Conservation (phyloP, 1,284 basidiomycete genomes). For the Sanghuangporus baumii region DNA sequence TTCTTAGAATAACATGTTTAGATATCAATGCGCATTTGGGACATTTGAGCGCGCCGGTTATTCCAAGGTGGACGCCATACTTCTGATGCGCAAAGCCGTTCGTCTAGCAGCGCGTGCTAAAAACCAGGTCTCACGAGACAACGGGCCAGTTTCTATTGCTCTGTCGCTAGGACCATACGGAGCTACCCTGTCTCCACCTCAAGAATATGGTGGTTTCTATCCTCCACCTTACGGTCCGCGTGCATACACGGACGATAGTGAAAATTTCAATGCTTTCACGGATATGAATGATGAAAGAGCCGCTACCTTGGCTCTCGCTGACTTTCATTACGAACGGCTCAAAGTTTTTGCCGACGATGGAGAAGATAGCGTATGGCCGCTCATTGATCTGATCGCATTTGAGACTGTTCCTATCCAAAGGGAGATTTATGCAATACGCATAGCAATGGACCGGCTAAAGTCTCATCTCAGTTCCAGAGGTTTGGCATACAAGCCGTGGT, state of each 20-base stretch:
- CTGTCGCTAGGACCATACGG: slow-evolving; percentile 76
- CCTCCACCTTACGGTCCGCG: slow-evolving; percentile 70
- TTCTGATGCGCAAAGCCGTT: slow-evolving; percentile 53
- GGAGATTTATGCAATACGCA: slow-evolving; percentile 63
- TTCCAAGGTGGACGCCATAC: slow-evolving; percentile 34
- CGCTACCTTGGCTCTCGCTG: slow-evolving; percentile 49
- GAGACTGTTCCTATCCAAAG: slow-evolving; percentile 71
- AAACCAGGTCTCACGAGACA: slow-evolving; percentile 25
- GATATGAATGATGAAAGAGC: slow-evolving; percentile 23
- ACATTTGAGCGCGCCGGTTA: slow-evolving; percentile 54
- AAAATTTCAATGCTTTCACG: slow-evolving; percentile 40
- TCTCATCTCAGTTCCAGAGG: slow-evolving; percentile 22
- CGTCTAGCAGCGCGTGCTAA: slow-evolving; percentile 45
- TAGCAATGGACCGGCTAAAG: slow-evolving; percentile 44
- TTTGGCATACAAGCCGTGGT: slow-evolving; percentile 56
- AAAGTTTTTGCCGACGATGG: slow-evolving; percentile 38
- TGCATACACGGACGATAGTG: slow-evolving; percentile 28
- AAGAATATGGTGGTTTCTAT: slow-evolving; percentile 72
- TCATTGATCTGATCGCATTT: slow-evolving; percentile 65
- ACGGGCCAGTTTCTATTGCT: slow-evolving; percentile 39
- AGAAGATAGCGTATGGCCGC: slow-evolving; percentile 47
- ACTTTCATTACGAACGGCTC: slow-evolving; percentile 68
- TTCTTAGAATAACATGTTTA: slow-evolving; percentile 23
- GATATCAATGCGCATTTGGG: slow-evolving; percentile 58
- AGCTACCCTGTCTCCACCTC: slow-evolving; percentile 57